Evolutionary conservation across 768 basidiomycete species (phyloP), one percentile per base, ranked within the genome.

Genomic region (Rhodotorula paludigena): DNA sequence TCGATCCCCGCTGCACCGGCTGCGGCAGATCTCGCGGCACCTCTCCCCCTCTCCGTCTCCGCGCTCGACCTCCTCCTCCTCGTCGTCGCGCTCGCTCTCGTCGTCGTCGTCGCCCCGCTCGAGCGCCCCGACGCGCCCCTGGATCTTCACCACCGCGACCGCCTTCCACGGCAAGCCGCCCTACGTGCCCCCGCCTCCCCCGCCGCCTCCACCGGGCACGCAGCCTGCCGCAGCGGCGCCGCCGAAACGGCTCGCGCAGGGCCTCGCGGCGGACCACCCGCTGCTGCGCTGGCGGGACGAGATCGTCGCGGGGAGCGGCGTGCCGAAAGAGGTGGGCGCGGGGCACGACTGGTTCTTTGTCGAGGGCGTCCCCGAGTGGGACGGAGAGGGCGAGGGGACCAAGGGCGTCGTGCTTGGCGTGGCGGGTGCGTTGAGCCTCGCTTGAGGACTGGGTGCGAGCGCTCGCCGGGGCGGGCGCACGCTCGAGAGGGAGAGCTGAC

Each of bases 291-390:
- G 71, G 71, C 9, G 71, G 33, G 66, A 68, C 32, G 30, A 36
- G 16, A 30, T 42, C 23, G 38, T 72, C 9, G 5, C 8, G 12
- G 52, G 36, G 20, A 30, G 20, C 20, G 21, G 23, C 23, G 62
- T 44, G 14, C 57, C 55, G 23, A 51, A 47, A 23, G 62, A 62
- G 20, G 53, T 58, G 10, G 67, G 66, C 2, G 71, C 71, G 1
- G 71, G 71, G 3, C 71, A 72, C 41, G 71, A 72, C 30, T 68
- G 56, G 60, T 62, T 59, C 35, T 63, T 68, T 9, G 52, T 63
- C 23, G 53, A 64, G 32, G 63, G 63, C 3, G 20, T 68, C 18
- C 23, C 23, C 11, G 35, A 35, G 16, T 14, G 2, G n/a, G 56
- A 54, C 0, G 49, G 59, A 23, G 36, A n/a, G n/a, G n/a, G n/a